Base-by-base conservation (phyloP, 78 protist species). In the Dictyostelium brefeldianum region DNA sequence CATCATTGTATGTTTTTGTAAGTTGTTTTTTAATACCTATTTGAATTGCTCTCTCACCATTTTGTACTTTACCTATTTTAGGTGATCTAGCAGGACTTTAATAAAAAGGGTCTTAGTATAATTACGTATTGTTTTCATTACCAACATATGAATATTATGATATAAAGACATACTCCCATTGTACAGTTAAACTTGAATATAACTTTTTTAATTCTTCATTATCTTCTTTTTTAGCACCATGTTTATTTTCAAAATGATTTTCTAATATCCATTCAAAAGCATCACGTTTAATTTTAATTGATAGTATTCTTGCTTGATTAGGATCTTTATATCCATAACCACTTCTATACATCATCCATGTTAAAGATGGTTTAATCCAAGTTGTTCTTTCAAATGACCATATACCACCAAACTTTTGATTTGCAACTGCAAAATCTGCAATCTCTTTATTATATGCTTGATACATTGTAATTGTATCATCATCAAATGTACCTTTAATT, bases 81-180 rank as follows among this genome's bases (percentile, higher is more conserved):
- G 73, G 36, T 20, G 50, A 14, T 56, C 74, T 74, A 27, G 71
- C 91, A 20, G 91, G 91, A 56, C 43, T n/a, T n/a, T n/a, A n/a
- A n/a, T n/a, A n/a, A n/a, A n/a, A n/a, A n/a, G n/a, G n/a, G n/a
- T n/a, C n/a, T n/a, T n/a, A n/a, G n/a, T n/a, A n/a, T n/a, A n/a
- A n/a, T n/a, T n/a, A n/a, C n/a, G n/a, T n/a, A n/a, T n/a, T n/a
- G n/a, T n/a, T n/a, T n/a, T n/a, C n/a, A n/a, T n/a, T n/a, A n/a
- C n/a, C n/a, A n/a, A n/a, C n/a, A n/a, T n/a, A n/a, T n/a, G n/a
- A n/a, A n/a, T n/a, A n/a, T n/a, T n/a, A n/a, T n/a, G n/a, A n/a
- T n/a, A n/a, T n/a, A n/a, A n/a, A n/a, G n/a, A n/a, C 43, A 36
- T 36, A 36, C 43, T 83, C 91, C 91, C 91, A 83, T 73, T 83